These are phyloP conservation scores for Mycena metata DNA, from an alignment of 768 basidiomycete species.

Conservation along the genomic window DNA sequence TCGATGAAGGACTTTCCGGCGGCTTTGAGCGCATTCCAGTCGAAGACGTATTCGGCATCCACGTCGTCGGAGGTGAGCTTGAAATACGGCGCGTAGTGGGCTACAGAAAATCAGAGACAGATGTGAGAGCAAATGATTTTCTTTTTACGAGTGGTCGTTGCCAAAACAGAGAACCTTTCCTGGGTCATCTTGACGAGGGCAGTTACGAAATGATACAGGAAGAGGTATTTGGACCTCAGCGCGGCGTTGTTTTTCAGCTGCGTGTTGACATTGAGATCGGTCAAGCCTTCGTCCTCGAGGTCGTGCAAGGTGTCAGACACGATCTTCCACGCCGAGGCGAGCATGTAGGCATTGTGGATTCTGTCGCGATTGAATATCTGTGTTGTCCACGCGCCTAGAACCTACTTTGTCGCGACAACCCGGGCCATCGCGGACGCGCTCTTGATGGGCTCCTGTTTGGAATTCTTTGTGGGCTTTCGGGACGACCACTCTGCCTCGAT, in stretches of 20 bases:
- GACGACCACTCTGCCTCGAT: slow-evolving; percentile 71
- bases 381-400: slow-evolving; percentile 6
- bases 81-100: slow-evolving; percentile 81
- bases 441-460: slow-evolving; percentile 46
- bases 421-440: slow-evolving; percentile 69
- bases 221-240: slow-evolving; percentile 72
- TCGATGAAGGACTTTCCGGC: slow-evolving; percentile 85
- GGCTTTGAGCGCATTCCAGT: slow-evolving; percentile 70
- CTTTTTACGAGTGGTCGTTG: slow-evolving; percentile 80
- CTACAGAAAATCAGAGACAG: slow-evolving; percentile 51
- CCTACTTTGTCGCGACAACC: slow-evolving; percentile 71
- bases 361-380: slow-evolving; percentile 52
- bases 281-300: slow-evolving; percentile 67
- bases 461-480: slow-evolving; percentile 55
- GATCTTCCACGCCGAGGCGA: slow-evolving; percentile 87
- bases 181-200: slow-evolving; percentile 73
- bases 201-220: slow-evolving; percentile 73
- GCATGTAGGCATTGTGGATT: slow-evolving; percentile 85
- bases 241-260: slow-evolving; percentile 65
- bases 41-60: slow-evolving; percentile 67
- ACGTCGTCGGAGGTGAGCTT: slow-evolving; percentile 62
- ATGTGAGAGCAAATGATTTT: slow-evolving; percentile 17
- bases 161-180: slow-evolving; percentile 74
- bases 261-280: slow-evolving; percentile 63
- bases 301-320: slow-evolving; percentile 70